Percentiles rank a stretch among this genome's conserved stretches.
These are phyloP conservation scores for Seiridium unicorne DNA, from an alignment of 2,329 filamentous ascomycete species.

Conservation along the genomic window DNA sequence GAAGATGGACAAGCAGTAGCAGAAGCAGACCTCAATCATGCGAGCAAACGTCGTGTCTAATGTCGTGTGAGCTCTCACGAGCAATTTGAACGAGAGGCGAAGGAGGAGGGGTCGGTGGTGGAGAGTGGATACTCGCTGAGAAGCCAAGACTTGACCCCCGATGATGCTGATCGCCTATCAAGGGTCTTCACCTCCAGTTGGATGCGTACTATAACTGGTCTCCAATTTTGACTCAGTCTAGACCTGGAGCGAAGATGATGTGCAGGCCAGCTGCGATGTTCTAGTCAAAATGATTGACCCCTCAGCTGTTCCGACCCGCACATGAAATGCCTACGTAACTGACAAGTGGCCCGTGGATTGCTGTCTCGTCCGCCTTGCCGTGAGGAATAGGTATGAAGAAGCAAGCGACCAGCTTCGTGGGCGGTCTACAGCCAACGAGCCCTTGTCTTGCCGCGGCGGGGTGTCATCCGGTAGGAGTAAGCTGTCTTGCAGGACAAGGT, in stretches of 20 bases:
- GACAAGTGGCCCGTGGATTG: no score
- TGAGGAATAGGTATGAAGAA: background rate
- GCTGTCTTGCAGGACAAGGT: constrained; percentile 2
- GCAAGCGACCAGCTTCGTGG: background rate
- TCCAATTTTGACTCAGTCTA: background rate
- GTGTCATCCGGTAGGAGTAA: background rate
- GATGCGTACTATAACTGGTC: background rate
- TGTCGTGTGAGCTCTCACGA: background rate
- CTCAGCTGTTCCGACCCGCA: background rate
- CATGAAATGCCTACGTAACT: background rate
- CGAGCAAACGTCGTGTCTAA: background rate
- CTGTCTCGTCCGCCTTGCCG: no score
- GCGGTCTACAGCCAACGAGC: background rate
- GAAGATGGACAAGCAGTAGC: no score
- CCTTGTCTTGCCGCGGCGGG: constrained; percentile 4
- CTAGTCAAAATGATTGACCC: background rate
- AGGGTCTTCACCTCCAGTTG: background rate
- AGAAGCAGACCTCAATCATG: background rate
- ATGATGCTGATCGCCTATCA: background rate
- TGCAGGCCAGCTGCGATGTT: background rate
- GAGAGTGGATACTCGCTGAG: background rate
- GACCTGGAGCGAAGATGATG: background rate
- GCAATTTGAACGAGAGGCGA: background rate
- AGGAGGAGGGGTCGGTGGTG: background rate
- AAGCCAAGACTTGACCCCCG: background rate